phyloP scores from a whole-genome alignment of 805 yeast genomes.

The Wickerhamomyces alni region DNA sequence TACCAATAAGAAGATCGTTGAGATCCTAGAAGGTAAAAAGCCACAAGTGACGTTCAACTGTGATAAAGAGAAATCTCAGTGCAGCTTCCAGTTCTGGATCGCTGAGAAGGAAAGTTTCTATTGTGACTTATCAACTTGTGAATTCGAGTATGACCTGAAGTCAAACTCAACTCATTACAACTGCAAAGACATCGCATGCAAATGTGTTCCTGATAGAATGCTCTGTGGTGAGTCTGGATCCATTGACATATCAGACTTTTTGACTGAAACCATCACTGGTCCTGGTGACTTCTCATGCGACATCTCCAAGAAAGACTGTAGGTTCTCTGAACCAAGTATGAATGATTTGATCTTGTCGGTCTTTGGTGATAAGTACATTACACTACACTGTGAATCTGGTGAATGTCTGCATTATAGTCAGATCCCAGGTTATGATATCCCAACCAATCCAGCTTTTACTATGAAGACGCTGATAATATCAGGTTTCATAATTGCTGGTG shows the following conservation, averaged over 20 bases:
- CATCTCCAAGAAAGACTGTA: conserved; percentile 52
- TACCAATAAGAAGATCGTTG: conserved; percentile 79
- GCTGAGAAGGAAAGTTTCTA: conserved; percentile 84
- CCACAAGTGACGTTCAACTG: conserved; percentile 95
- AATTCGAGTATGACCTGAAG: conserved; percentile 54
- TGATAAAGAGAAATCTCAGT: conserved; percentile 53
- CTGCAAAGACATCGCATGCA: conserved; percentile 76
- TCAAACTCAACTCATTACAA: conserved; percentile 67
- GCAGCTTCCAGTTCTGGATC: conserved; percentile 96
- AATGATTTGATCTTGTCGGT: conserved; percentile 83
- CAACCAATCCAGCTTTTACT: conserved; percentile 40
- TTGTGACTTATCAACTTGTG: conserved; percentile 77
- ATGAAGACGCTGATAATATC: conserved; percentile 42
- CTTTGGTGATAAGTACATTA: conserved; percentile 91
- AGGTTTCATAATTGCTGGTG: conserved; percentile 32
- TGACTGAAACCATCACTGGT: conserved; percentile 83
- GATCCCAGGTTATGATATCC: conserved; percentile 82
- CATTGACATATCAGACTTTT: conserved; percentile 88
- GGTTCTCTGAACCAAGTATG: conserved; percentile 93
- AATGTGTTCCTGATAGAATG: conserved; percentile 89
- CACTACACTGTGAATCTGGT: conserved; percentile 74
- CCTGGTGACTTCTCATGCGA: conserved; percentile 92
- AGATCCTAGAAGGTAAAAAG: conserved; percentile 67
- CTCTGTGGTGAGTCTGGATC: conserved; percentile 93
- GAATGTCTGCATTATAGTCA: conserved; percentile 92